phyloP scores from a whole-genome alignment of 2,329 filamentous ascomycete species.

The Aureobasidium sp. region DNA sequence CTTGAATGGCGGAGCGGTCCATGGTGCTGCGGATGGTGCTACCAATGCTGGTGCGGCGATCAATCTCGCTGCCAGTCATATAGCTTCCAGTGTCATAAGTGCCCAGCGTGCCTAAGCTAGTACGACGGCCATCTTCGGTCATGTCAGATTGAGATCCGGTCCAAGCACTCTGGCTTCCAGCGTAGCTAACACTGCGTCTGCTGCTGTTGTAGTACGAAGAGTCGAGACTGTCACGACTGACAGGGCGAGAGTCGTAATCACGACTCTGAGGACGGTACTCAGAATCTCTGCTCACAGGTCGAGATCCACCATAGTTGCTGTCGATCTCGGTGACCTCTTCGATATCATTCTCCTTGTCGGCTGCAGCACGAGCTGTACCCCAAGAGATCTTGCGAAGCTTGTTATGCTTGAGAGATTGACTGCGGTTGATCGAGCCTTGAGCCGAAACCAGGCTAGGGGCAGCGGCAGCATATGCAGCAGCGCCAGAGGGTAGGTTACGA shows the following conservation, averaged over 20 bases:
- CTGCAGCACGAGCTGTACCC: conserved; percentile 20
- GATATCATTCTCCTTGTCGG: conserved; percentile 40
- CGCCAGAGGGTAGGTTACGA: conserved; percentile 53
- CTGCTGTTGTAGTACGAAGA: conserved; percentile 7
- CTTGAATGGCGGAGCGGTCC: conserved; percentile 16
- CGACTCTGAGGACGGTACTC: conserved; percentile 6
- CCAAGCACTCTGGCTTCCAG: conserved; percentile 19
- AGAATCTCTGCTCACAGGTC: conserved; percentile 9
- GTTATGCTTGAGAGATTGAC: conserved; percentile 29
- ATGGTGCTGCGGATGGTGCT: conserved; percentile 28
- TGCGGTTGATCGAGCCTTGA: conserved; percentile 25
- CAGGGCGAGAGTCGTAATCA: conserved; percentile 8
- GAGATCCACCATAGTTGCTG: conserved; percentile 19
- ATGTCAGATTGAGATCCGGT: conserved; percentile 14
- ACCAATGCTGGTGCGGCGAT: conserved; percentile 36
- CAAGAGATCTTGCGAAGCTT: conserved; percentile 24
- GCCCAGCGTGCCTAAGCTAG: conserved; percentile 34
- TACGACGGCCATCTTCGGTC: conserved; percentile 26
- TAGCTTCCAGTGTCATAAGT: conserved; percentile 42
- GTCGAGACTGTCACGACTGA: conserved; percentile 10
- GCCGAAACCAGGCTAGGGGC: conserved; percentile 19
- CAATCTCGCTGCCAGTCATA: conserved; percentile 38
- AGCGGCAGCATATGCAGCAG: conserved; percentile 25
- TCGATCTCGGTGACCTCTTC: conserved; percentile 32
- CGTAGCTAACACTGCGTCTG: conserved; percentile 18